A percentile compares a stretch with the other conserved stretches of the same genome.
Conservation (phyloP, 2,329 filamentous ascomycete genomes). For the Pyricularia pennisetigena region DNA sequence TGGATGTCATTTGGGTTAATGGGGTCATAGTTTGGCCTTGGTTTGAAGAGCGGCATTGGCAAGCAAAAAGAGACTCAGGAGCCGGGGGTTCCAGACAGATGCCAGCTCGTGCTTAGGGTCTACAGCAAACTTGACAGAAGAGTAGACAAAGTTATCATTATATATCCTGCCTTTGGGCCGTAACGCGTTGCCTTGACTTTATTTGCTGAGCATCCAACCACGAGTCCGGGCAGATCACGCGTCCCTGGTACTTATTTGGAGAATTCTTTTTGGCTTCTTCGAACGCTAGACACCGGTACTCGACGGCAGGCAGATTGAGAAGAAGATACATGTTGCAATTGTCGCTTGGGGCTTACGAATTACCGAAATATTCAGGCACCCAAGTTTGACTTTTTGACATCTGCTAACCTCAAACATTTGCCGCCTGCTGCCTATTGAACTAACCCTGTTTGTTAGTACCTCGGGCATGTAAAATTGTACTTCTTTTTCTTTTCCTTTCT, state of each 20-base stretch:
- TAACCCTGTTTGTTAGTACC: too few relatives aligned
- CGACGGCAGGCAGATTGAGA: neutral
- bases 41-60: neutral
- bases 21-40: neutral
- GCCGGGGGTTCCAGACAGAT: neutral
- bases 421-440: neutral
- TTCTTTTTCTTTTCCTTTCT: too few relatives aligned
- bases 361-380: neutral
- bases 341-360: neutral
- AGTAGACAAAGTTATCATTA: neutral
- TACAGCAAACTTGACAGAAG: neutral
- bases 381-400: neutral
- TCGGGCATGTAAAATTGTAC: too few relatives aligned
- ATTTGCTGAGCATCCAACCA: neutral
- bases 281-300: neutral
- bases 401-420: too few relatives aligned
- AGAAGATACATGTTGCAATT: neutral
- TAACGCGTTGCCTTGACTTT: neutral
- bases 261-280: neutral
- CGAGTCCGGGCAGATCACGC: neutral
- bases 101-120: neutral
- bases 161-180: neutral
- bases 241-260: neutral
- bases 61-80: neutral
- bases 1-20: neutral